Base-by-base conservation (phyloP, 2,329 filamentous ascomycete species). In the Botrytis sinoallii region DNA sequence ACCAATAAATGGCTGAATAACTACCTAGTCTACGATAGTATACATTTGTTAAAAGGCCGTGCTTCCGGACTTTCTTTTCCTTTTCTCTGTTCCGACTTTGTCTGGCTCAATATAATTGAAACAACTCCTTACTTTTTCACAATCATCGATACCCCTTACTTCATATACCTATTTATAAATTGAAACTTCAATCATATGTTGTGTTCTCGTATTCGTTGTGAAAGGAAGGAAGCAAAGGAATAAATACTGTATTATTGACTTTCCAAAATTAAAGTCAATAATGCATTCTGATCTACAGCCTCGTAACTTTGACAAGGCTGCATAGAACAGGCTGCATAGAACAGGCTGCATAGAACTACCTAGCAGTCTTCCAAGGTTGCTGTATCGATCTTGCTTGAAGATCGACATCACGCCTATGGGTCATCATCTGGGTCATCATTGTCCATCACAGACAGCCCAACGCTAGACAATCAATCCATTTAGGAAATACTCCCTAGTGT, bases 301-400 rank as follows among this genome's bases (percentile, higher is more conserved):
- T 57, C 25, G 9, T 16, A 57, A 22, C 44, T 29, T 25, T 57
- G 35, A 57, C 52, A 57, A 68, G 66, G 66, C 66, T 68, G 66
- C 66, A 68, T 32, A 57, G 32, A 57, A 42, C 48, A 68, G 66
- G 66, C 66, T 68, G 66, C 66, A 68, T 32, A 68, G 40, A 57
- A 57, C 66, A 68, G 66, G 66, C 66, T 68, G 66, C 66, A 68
- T 32, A 68, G 40, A 57, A 57, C 66, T 42, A 42, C 42, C 42
- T 57, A 68, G 35, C 25, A 57, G 35, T 57, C 35, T 40, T 52
- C 46, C 48, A 48, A 48, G 44, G 20, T 22, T 38, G 46, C 46
- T 67, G 5, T 35, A 68, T n/a, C 35, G 40, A n/a, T 67, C 32
- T 52, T 38, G 29, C 44, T 52, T 38, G 29, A 59, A 59, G 66